Percentiles rank a stretch among this genome's conserved stretches.
These are phyloP conservation scores for Lentinula sp. DNA, from an alignment of 768 basidiomycete species.

Conservation along the genomic window DNA sequence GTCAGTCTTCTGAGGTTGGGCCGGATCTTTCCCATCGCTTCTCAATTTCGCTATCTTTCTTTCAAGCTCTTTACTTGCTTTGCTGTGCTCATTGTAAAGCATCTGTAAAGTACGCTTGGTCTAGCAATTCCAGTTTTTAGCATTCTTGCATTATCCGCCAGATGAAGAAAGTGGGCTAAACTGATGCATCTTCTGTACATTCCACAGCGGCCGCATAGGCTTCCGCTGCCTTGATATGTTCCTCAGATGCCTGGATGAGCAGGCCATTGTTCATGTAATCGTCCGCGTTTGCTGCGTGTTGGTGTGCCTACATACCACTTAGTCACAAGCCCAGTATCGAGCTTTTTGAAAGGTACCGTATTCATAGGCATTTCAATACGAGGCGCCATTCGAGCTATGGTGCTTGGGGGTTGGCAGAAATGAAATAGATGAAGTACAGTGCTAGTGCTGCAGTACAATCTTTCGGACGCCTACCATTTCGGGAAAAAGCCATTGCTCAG, in stretches of 20 bases:
- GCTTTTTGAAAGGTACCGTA: conserved; percentile 28
- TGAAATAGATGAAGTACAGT: too few relatives aligned
- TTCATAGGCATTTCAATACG: conserved; percentile 45
- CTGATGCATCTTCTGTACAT: conserved; percentile 67
- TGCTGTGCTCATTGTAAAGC: conserved; percentile 70
- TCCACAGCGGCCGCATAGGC: conserved; percentile 71
- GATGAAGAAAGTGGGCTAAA: conserved; percentile 24
- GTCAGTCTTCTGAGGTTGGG: conserved; percentile 57
- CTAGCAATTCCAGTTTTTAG: conserved; percentile 27
- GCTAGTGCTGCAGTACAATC: too few relatives aligned
- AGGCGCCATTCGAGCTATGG: conserved; percentile 14
- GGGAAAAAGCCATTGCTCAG: too few relatives aligned
- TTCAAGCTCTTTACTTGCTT: conserved; percentile 65
- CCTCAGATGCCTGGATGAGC: conserved; percentile 65
- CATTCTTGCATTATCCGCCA: conserved; percentile 1
- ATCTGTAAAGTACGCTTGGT: conserved; percentile 73
- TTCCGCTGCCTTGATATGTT: conserved; percentile 71
- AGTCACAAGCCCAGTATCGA: neutral
- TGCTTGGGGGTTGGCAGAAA: neutral
- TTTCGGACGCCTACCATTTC: too few relatives aligned
- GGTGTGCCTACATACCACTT: conserved; percentile 56
- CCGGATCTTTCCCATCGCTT: conserved; percentile 74
- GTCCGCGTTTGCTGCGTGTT: conserved; percentile 77
- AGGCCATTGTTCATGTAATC: conserved; percentile 62
- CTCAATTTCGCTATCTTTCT: conserved; percentile 64